Evolutionary conservation across 345 rosid species (phyloP).

Genomic region (Syzygium oleosum): DNA sequence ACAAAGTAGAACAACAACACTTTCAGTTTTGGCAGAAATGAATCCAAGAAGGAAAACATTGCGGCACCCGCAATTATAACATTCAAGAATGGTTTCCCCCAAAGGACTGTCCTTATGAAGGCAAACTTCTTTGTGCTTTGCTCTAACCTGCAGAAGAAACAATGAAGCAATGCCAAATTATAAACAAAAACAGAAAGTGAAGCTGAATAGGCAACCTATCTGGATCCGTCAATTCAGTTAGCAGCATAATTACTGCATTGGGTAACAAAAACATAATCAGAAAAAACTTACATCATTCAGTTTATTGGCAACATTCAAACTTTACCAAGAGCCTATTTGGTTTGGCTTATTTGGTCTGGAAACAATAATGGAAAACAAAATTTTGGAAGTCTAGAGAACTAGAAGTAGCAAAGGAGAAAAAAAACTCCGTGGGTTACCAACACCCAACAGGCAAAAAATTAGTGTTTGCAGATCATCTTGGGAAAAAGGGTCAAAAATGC

Average conservation of each 20-base stretch:
- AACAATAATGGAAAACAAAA: not conserved
- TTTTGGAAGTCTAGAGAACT: not conserved
- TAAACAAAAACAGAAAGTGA: not conserved
- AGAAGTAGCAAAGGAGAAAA: not conserved
- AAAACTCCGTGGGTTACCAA: not conserved
- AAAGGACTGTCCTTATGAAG: slow-evolving; percentile 99
- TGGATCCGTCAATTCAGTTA: not conserved
- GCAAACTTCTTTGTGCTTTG: slow-evolving; percentile 99
- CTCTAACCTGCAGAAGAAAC: slow-evolving; percentile 64
- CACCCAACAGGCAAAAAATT: not conserved
- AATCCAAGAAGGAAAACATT: slow-evolving; percentile 98
- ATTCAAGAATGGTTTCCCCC: slow-evolving; percentile 98
- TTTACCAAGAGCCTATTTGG: not conserved
- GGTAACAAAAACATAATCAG: not conserved
- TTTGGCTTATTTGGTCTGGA: not conserved
- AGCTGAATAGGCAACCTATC: not conserved
- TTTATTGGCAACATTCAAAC: not conserved
- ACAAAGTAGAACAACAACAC: slow-evolving; percentile 98
- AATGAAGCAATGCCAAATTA: not conserved
- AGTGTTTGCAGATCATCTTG: not conserved
- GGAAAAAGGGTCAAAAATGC: not conserved
- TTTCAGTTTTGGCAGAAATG: slow-evolving; percentile 96
- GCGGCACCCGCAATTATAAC: slow-evolving; percentile 98
- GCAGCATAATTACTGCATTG: too few relatives aligned
- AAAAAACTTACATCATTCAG: not conserved